These are phyloP conservation scores for Penicillium sp. DNA, from an alignment of 2,329 filamentous ascomycete genomes.

Conservation along the genomic window DNA sequence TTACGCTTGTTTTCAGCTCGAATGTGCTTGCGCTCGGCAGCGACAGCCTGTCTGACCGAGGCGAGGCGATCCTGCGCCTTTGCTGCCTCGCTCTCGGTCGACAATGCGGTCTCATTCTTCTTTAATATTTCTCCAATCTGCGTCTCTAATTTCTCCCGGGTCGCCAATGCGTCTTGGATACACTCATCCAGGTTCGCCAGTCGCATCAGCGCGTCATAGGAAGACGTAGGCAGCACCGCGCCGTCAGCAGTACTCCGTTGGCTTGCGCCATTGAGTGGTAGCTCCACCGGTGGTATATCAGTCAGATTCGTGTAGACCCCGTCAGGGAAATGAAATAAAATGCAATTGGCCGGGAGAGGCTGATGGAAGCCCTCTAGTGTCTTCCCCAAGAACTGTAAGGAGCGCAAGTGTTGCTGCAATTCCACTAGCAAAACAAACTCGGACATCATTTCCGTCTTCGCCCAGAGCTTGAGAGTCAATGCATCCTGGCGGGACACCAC, in stretches of 20 bases:
- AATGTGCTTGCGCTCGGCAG: conserved; percentile 69
- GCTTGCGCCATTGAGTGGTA: conserved; percentile 22
- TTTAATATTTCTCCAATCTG: conserved; percentile 70
- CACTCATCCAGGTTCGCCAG: conserved; percentile 87
- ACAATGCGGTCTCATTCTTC: conserved; percentile 42
- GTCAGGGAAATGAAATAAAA: conserved; percentile 84
- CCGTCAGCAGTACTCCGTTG: conserved; percentile 50
- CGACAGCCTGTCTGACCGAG: conserved; percentile 58
- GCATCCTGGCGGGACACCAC: conserved; percentile 68
- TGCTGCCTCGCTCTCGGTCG: conserved; percentile 42
- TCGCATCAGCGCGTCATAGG: conserved; percentile 87
- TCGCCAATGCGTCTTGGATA: conserved; percentile 85
- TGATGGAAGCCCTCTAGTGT: conserved; percentile 68
- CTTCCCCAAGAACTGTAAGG: conserved; percentile 78
- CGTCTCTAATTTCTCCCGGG: conserved; percentile 72
- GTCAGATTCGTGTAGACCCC: conserved; percentile 80
- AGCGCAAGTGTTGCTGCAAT: conserved; percentile 71
- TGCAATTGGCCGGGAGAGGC: conserved; percentile 77
- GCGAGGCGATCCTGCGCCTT: conserved; percentile 49
- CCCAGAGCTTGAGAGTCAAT: conserved; percentile 77
- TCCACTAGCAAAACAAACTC: conserved; percentile 72
- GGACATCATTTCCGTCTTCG: conserved; percentile 60
- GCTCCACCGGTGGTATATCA: conserved; percentile 63
- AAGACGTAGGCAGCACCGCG: conserved; percentile 68
- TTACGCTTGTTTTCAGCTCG: conserved; percentile 66